These are phyloP conservation scores for Trifolium fragiferum DNA, from an alignment of 306 rosid genomes.

Conservation along the genomic window DNA sequence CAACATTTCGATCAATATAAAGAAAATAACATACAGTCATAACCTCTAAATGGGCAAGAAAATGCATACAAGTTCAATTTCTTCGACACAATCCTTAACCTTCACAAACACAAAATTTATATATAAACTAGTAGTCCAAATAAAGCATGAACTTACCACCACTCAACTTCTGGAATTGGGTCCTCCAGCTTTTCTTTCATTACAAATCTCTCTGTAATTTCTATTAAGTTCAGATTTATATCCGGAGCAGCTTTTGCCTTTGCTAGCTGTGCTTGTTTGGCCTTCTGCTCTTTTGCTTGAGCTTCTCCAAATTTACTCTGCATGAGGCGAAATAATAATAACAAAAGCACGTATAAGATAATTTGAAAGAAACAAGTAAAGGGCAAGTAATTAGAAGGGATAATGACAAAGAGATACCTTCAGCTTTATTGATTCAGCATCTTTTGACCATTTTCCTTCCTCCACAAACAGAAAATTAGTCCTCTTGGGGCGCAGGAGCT, in stretches of 20 bases:
- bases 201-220: conserved; percentile 81
- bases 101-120: conserved; percentile 2
- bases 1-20: conserved; percentile 8
- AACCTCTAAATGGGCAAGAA: conserved; percentile 1
- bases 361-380: neutral
- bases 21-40: neutral
- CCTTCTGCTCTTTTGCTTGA: conserved; percentile 96
- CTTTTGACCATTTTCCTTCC: conserved; percentile 96
- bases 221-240: conserved; percentile 92
- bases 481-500: conserved; percentile 88
- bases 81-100: neutral
- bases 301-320: conserved; percentile 98
- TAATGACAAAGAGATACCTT: conserved; percentile 56
- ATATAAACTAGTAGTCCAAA: conserved; percentile 2
- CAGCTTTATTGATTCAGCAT: conserved; percentile 82
- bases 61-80: neutral
- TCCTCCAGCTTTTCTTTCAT: conserved; percentile 86
- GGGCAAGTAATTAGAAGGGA: neutral
- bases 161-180: conserved; percentile 88
- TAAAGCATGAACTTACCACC: conserved; percentile 77
- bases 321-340: conserved; percentile 28
- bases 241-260: conserved; percentile 97
- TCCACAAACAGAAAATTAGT: conserved; percentile 82
- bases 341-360: conserved; percentile 24
- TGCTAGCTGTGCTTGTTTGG: conserved; percentile 90